Base-by-base conservation (phyloP, 1,139 yeast species). In the Saccharomycopsis crataegensis region DNA sequence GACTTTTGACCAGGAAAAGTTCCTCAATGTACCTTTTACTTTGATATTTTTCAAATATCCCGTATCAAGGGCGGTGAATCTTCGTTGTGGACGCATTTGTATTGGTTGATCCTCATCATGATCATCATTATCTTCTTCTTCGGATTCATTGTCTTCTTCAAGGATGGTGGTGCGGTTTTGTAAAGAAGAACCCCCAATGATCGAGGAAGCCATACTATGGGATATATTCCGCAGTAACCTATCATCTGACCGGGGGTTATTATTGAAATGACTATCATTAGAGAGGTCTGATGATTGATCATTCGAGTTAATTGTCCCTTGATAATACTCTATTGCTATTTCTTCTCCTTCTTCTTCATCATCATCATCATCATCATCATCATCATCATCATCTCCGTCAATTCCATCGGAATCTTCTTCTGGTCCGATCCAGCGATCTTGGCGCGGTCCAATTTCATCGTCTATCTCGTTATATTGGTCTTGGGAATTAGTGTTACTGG, bases 181-280 rank as follows among this genome's bases (percentile, higher is more conserved):
- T 22, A 22, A 22, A 2, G 62, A 48, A 2, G 64, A 59, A 1
- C 67, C 68, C 22, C 68, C 68, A 38, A 65, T 65, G 3, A 65
- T 53, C 2, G 65, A 62, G 3, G 62, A 54, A 2, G 64, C 63
- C 37, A 50, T 34, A 28, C 49, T 53, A 22, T 40, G 41, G 5
- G 50, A 36, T n/a, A 53, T 37, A 8, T 12, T 44, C 37, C 46
- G n/a, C 17, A 32, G 32, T 9, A 46, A 9, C 16, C 28, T 22
- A 22, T 22, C 28, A 4, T 22, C 28, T 22, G 28, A 4, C 4
- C 28, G 2, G 28, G 2, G 28, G 28, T 22, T 22, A 3, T 33
- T 3, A 8, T 8, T 22, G 22, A 37, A 22, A n/a, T 34, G 22
- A 7, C 49, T 16, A 16, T 8, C 45, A 14, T 11, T 17, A 6